Base-by-base conservation (phyloP, 2,329 filamentous ascomycete genomes). In the Aureobasidium pullulans region DNA sequence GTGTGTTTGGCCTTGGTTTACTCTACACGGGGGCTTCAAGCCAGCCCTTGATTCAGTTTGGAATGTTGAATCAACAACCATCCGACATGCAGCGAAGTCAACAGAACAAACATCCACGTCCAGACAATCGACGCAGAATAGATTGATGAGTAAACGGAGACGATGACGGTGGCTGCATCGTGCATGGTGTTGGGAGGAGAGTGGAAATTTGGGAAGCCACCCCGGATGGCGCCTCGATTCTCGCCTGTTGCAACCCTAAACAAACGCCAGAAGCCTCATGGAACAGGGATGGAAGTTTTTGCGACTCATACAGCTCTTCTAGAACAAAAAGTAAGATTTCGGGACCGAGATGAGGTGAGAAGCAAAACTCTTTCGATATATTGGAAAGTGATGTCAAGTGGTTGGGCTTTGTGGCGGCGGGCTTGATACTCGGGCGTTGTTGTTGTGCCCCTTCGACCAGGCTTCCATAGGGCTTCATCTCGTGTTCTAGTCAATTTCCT, bases 401-500 rank as follows among this genome's bases (percentile, higher is more conserved):
- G 31, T 44, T 29, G 40, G 13, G 16, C 42, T 40, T 16, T n/a
- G 53, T 57, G 40, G 50, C 42, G 36, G 37, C 4, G 16, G 39
- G 15, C 39, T 48, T 40, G 23, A 39, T 57, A 31, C 5, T 28
- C 28, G 19, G 40, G 19, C 40, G 42, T 31, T 37, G 16, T 40
- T 46, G 16, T 28, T 54, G n/a, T 42, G 19, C 7, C 28, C 23
- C 28, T 31, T 32, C 6, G 9, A 23, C 19, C 42, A 23, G 42
- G 42, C 37, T 42, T 54, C 50, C 28, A 13, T 44, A 16, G 39
- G 29, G 28, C 39, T 54, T 52, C 39, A n/a, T 10, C n/a, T 43
- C 37, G 15, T 43, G n/a, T 56, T 56, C 52, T 56, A 46, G 52
- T 44, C 40, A 16, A 56, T 56, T 56, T 56, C 52, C 52, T 46